These are phyloP conservation scores for Clarireedia monteithiana DNA, from an alignment of 2,329 filamentous ascomycete species.

Conservation along the genomic window DNA sequence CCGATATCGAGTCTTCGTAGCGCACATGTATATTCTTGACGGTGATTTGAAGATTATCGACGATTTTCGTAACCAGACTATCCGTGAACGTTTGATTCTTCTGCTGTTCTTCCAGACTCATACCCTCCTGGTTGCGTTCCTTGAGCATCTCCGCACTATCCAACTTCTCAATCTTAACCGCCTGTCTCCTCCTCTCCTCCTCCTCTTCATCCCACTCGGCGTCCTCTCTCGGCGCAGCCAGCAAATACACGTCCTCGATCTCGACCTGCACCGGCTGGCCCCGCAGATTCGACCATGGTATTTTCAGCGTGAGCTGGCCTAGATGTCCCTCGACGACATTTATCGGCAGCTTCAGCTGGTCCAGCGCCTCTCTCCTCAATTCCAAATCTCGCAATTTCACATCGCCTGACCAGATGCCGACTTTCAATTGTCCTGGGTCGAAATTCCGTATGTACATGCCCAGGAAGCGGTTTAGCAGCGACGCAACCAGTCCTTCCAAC, in stretches of 20 bases:
- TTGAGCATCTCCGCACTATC: constrained; percentile 93
- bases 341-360: constrained; percentile 91
- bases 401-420: constrained; percentile 98
- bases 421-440: constrained; percentile 93
- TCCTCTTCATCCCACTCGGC: constrained; percentile 89
- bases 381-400: constrained; percentile 92
- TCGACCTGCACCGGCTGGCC: constrained; percentile 91
- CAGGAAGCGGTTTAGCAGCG: constrained; percentile 96
- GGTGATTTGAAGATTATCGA: constrained; percentile 95
- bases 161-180: constrained; percentile 98
- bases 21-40: constrained; percentile 98
- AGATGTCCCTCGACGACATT: constrained; percentile 96
- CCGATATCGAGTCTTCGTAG: constrained; percentile 95
- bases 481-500: constrained; percentile 95
- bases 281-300: constrained; percentile 95
- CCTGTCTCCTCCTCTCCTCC: constrained; percentile 76
- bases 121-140: constrained; percentile 83
- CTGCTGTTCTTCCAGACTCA: constrained; percentile 91
- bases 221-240: constrained; percentile 94
- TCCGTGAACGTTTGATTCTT: constrained; percentile 97
- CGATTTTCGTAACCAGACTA: constrained; percentile 89
- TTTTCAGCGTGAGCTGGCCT: constrained; percentile 81
- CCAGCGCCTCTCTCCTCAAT: constrained; percentile 86
- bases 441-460: constrained; percentile 99
- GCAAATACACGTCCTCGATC: constrained; percentile 92